Evolutionary conservation across 1,284 basidiomycete species (phyloP), one percentile per base, ranked within the genome.

Genomic region (Moesziomyces aphidis): DNA sequence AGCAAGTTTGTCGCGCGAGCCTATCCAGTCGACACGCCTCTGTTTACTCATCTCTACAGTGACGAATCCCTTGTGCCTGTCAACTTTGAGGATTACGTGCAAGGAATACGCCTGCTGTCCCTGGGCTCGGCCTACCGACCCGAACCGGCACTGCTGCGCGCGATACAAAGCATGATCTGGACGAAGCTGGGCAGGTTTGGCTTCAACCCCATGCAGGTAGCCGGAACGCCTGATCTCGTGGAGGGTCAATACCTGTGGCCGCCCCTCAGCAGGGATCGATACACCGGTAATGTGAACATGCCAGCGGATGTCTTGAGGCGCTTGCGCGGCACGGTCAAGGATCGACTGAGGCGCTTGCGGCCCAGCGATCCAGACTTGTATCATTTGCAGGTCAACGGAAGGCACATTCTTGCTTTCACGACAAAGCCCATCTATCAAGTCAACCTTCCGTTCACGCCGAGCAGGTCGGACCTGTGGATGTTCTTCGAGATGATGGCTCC

Each of bases 221-320:
- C 31, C 31, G 10, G 10, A 13, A 34, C 31, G 31, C 10, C 10
- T 34, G 31, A 13, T 4, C 11, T 34, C 0, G 4, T 34, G 4
- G 26, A 60, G 31, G 63, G 63, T n/a, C 52, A 66, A 15, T 60
- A 22, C 13, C 39, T 66, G 19, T 66, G 48, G 57, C 63, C 57
- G 5, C 63, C 63, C 1, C 47, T 58, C 28, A 34, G 11, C 31
- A 34, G 10, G 31, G 10, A 34, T 34, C 31, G 31, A 5, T 11
- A 2, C 31, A 34, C 10, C 11, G 31, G 31, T 2, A 34, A 11
- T 2, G 11, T 34, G 2, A 13, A 13, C 31, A 13, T 34, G 31
- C 31, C 31, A 11, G 11, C 10, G 10, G 31, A 13, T 3, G 31
- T 34, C 4, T 34, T 34, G 31, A 34, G 13, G 31, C 31, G 31